Conservation (phyloP, 2,329 filamentous ascomycete genomes). For the Alternaria sp. region DNA sequence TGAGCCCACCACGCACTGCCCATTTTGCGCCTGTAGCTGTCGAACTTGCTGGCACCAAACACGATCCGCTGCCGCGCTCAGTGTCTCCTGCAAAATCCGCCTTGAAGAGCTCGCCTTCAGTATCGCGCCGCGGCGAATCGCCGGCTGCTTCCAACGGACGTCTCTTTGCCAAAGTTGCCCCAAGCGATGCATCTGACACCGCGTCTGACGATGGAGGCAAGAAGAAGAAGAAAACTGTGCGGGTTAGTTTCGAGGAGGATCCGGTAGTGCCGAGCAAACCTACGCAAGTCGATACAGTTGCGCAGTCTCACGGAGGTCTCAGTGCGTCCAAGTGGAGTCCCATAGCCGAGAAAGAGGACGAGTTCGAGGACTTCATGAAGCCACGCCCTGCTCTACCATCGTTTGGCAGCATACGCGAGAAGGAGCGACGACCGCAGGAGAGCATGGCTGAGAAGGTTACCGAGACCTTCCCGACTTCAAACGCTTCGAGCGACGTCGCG, state of each 20-base stretch:
- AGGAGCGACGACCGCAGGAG: conserved; percentile 58
- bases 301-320: conserved; percentile 29
- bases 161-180: conserved; percentile 52
- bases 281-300: conserved; percentile 29
- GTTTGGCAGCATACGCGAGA: conserved; percentile 75
- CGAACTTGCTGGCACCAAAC: conserved; percentile 61
- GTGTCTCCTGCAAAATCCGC: conserved; percentile 80
- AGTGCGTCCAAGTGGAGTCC: conserved; percentile 54
- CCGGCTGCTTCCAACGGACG: conserved; percentile 59
- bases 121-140: conserved; percentile 52
- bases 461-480: conserved; percentile 52
- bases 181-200: conserved; percentile 64
- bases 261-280: conserved; percentile 61
- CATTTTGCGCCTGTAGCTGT: conserved; percentile 68
- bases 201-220: conserved; percentile 53
- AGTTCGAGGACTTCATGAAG: conserved; percentile 70
- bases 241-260: conserved; percentile 83
- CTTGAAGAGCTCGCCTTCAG: conserved; percentile 68
- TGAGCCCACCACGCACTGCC: conserved; percentile 71
- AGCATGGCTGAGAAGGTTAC: conserved; percentile 61
- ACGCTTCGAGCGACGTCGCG: conserved; percentile 65
- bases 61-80: conserved; percentile 73
- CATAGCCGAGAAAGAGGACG: conserved; percentile 59
- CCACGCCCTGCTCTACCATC: conserved; percentile 75
- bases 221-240: conserved; percentile 63